Conservation (phyloP, 805 yeast genomes). For the Suhomyces faveliae region DNA sequence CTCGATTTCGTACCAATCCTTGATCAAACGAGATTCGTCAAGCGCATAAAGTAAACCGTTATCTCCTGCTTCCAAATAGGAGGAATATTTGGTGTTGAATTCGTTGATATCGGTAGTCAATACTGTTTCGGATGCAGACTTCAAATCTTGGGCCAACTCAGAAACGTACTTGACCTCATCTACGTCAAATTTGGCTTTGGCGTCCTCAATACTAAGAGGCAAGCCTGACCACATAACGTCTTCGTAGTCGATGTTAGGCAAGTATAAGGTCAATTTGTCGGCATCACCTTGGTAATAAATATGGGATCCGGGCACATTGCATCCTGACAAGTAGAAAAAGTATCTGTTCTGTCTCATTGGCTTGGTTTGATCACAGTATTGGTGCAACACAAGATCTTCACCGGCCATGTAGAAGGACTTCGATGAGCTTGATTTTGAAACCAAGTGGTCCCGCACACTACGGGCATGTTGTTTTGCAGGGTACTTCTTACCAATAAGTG, state of each 20-base stretch:
- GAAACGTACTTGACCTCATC: conserved; percentile 70
- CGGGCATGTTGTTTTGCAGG: conserved; percentile 81
- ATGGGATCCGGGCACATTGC: conserved; percentile 73
- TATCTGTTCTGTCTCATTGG: conserved; percentile 88
- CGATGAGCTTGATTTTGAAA: conserved; percentile 18
- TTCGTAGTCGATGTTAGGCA: conserved; percentile 82
- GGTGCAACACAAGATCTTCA: conserved; percentile 54
- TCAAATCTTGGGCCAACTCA: conserved; percentile 44
- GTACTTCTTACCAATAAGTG: conserved; percentile 49
- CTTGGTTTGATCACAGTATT: conserved; percentile 76
- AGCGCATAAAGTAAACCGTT: conserved; percentile 60
- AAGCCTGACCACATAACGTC: conserved; percentile 96
- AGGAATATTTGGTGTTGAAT: conserved; percentile 36
- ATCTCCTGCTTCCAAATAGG: conserved; percentile 43
- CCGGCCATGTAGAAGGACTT: conserved; percentile 58
- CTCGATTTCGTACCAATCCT: conserved; percentile 78
- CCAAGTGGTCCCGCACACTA: conserved; percentile 46
- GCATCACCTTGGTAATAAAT: conserved; percentile 53
- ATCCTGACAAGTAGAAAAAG: conserved; percentile 84
- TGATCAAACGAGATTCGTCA: conserved; percentile 83
- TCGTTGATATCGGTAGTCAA: conserved; percentile 59
- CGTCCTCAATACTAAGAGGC: conserved; percentile 70
- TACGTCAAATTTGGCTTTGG: conserved; percentile 65
- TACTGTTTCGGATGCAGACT: conserved; percentile 25
- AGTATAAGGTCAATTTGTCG: conserved; percentile 65